These are phyloP conservation scores for Hypoxylon lienhwacheense DNA, from an alignment of 495 filamentous ascomycete genomes.

Conservation along the genomic window DNA sequence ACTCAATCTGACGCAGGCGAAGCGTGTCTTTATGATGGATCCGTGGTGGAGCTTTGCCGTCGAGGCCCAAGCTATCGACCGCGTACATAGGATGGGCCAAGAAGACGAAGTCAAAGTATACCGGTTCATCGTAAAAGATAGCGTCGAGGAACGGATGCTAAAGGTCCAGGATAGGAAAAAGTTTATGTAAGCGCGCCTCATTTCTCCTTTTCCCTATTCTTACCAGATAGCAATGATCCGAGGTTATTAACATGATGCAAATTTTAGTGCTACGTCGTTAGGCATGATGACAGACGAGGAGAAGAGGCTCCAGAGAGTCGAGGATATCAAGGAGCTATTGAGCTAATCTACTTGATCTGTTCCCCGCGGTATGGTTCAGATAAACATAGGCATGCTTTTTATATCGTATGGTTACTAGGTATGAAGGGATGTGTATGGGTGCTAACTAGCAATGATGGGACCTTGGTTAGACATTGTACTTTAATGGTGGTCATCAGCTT, in stretches of 20 bases:
- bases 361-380: too few species aligned
- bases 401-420: too few species aligned
- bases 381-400: too few species aligned
- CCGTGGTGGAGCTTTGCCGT: constrained; percentile 99
- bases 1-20: constrained; percentile 85
- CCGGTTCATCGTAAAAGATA: constrained; percentile 84
- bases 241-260: constrained; percentile 9
- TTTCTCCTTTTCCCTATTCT: constrained; percentile 5
- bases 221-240: neutral
- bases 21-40: constrained; percentile 96
- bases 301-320: constrained; percentile 84
- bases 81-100: constrained; percentile 99
- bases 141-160: constrained; percentile 93
- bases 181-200: constrained; percentile 68
- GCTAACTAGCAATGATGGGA: too few species aligned
- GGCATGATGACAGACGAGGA: constrained; percentile 95
- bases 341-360: constrained; percentile 64
- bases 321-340: constrained; percentile 91
- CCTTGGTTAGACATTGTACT: too few species aligned
- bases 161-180: constrained; percentile 94
- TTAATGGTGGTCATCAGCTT: too few species aligned
- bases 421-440: too few species aligned
- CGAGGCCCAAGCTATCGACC: constrained; percentile 96
- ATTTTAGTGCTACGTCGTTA: constrained; percentile 77
- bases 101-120: constrained; percentile 79